These are phyloP conservation scores for Leccinum aurantiacum DNA, from an alignment of 768 basidiomycete genomes.

Conservation along the genomic window DNA sequence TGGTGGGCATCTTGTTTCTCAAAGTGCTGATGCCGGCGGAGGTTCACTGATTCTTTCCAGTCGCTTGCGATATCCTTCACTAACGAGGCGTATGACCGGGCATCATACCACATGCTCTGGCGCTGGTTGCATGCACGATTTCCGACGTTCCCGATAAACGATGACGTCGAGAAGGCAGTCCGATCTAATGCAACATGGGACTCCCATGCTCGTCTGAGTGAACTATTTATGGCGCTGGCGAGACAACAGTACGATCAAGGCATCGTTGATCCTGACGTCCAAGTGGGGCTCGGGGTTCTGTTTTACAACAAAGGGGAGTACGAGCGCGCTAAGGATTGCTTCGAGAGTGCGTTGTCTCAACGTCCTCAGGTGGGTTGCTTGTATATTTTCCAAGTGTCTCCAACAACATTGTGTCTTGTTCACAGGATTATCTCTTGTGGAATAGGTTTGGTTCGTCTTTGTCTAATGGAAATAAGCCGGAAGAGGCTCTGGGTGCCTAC, in stretches of 20 bases:
- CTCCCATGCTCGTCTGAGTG: constrained; percentile 73
- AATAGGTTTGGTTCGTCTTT: constrained; percentile 93
- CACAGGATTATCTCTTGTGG: constrained; percentile 90
- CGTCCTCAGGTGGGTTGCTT: constrained; percentile 60
- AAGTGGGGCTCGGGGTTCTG: constrained; percentile 88
- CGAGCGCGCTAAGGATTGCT: constrained; percentile 91
- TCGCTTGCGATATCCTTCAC: constrained; percentile 95
- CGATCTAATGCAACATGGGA: constrained; percentile 72
- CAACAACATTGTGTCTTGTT: neutral
- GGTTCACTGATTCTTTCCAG: constrained; percentile 40
- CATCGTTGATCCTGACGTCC: constrained; percentile 82
- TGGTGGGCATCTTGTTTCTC: constrained; percentile 46
- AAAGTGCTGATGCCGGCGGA: neutral
- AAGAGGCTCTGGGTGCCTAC: constrained; percentile 90
- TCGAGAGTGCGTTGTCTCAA: constrained; percentile 79
- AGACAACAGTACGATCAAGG: constrained; percentile 76
- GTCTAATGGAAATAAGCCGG: constrained; percentile 92
- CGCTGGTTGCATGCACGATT: constrained; percentile 77
- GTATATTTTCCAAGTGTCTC: neutral
- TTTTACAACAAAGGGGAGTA: constrained; percentile 90
- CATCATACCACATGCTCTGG: constrained; percentile 80
- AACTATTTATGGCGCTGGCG: constrained; percentile 81
- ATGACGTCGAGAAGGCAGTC: constrained; percentile 56
- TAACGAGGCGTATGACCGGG: constrained; percentile 89
- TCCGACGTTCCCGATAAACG: constrained; percentile 53